Evolutionary conservation across 2,329 filamentous ascomycete species (phyloP).

Genomic region (Colletotrichum lini): DNA sequence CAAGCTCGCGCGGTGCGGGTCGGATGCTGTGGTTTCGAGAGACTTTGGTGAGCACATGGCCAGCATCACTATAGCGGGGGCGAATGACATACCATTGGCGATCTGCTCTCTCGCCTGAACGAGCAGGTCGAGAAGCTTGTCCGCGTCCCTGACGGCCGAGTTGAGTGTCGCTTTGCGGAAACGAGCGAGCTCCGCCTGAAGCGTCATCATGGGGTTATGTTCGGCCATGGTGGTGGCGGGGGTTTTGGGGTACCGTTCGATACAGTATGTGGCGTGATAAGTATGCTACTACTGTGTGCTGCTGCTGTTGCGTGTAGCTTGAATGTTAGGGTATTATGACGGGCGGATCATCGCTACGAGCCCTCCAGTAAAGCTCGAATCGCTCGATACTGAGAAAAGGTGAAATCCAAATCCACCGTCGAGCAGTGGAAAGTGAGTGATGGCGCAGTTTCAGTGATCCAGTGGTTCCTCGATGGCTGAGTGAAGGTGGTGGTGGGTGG

Average conservation of each 20-base stretch:
- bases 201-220: conserved; percentile 63
- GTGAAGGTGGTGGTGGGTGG: conserved; percentile 17
- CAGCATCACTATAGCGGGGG: conserved; percentile 20
- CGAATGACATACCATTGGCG: conserved; percentile 70
- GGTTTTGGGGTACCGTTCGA: not conserved
- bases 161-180: conserved; percentile 78
- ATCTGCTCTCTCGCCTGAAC: conserved; percentile 81
- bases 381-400: not conserved
- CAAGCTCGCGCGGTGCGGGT: conserved; percentile 79
- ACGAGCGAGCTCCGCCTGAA: conserved; percentile 82
- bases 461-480: conserved; percentile 5
- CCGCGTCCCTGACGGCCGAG: conserved; percentile 83
- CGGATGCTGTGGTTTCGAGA: conserved; percentile 57
- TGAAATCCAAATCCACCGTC: not conserved
- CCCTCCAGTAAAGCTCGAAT: not conserved
- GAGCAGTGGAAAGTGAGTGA: not conserved
- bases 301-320: conserved; percentile 27
- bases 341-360: conserved; percentile 26
- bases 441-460: conserved; percentile 7
- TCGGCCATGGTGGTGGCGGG: conserved; percentile 50
- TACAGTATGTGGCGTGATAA: conserved; percentile 9
- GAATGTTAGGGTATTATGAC: conserved; percentile 24
- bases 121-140: conserved; percentile 85
- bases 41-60: conserved; percentile 36
- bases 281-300: conserved; percentile 19